Conservation (phyloP, 2,329 filamentous ascomycete genomes). For the Fusarium foetens region DNA sequence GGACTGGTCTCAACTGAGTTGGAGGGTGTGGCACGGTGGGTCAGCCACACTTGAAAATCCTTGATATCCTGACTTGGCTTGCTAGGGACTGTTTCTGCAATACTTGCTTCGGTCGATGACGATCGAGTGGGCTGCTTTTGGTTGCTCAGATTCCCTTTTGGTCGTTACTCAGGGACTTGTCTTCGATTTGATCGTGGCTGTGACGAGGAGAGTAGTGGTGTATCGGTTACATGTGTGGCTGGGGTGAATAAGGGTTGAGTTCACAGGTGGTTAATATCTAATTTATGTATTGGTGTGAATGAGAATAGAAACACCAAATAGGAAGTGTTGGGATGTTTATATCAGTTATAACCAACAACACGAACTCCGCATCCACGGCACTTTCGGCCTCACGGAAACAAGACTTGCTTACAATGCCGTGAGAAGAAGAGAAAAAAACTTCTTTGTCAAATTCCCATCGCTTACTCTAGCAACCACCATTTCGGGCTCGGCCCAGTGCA, state of each 20-base stretch:
- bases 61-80: conserved; percentile 24
- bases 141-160: conserved; percentile 16
- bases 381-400: conserved; percentile 14
- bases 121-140: conserved; percentile 37
- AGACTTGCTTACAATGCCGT: conserved; percentile 21
- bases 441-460: conserved; percentile 17
- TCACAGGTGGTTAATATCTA: not conserved
- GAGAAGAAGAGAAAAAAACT: not conserved
- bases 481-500: conserved; percentile 30
- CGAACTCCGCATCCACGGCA: conserved; percentile 6
- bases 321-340: conserved; percentile 27
- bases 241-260: not conserved
- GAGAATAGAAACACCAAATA: not conserved
- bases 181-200: conserved; percentile 27
- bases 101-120: conserved; percentile 33
- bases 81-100: conserved; percentile 1
- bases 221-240: conserved; percentile 16
- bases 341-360: not conserved
- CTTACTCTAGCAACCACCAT: conserved; percentile 29
- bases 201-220: conserved; percentile 2
- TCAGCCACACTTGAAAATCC: conserved; percentile 36
- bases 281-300: not conserved
- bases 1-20: not conserved
- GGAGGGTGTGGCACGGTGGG: conserved; percentile 36
- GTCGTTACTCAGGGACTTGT: conserved; percentile 8